phyloP scores from a whole-genome alignment of 345 rosid species.

The Draba incana region DNA sequence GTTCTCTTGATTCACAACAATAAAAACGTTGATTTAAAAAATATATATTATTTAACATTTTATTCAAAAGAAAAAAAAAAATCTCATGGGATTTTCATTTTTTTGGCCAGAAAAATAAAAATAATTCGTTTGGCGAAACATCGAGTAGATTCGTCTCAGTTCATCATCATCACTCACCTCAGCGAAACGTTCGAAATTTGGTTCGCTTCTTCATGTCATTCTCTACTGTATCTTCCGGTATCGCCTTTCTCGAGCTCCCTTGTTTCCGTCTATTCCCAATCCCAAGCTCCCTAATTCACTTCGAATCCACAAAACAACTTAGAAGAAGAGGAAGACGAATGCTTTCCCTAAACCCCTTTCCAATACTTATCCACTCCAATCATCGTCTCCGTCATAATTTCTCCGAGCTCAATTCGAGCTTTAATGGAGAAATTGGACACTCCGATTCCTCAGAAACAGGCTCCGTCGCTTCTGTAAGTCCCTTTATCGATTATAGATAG shows the following conservation, averaged over 20 bases:
- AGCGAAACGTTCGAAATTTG: slow-evolving; percentile 11
- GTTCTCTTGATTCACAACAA: no score
- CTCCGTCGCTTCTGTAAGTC: slow-evolving; percentile 58
- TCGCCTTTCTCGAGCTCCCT: slow-evolving; percentile 37
- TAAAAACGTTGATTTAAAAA: no score
- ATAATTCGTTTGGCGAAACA: neutral
- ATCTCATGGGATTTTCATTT: no score
- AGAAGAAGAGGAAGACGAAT: slow-evolving; percentile 40
- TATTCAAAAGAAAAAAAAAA: no score
- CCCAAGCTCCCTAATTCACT: slow-evolving; percentile 29
- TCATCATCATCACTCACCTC: neutral
- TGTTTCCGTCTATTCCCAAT: slow-evolving; percentile 40
- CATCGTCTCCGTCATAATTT: slow-evolving; percentile 27
- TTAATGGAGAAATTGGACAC: slow-evolving; percentile 46
- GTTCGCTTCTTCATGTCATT: slow-evolving; percentile 36
- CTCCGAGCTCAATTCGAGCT: slow-evolving; percentile 35
- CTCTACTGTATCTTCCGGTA: slow-evolving; percentile 29
- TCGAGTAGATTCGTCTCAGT: slow-evolving; percentile 21
- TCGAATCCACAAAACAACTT: slow-evolving; percentile 39
- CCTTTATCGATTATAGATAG: slow-evolving; percentile 22
- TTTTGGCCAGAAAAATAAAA: neutral
- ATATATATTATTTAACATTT: no score
- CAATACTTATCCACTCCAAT: slow-evolving; percentile 23
- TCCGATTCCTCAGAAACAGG: slow-evolving; percentile 42
- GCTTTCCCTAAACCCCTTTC: slow-evolving; percentile 26